Conservation (phyloP, 768 basidiomycete genomes). For the Rhizopogon vulgaris region DNA sequence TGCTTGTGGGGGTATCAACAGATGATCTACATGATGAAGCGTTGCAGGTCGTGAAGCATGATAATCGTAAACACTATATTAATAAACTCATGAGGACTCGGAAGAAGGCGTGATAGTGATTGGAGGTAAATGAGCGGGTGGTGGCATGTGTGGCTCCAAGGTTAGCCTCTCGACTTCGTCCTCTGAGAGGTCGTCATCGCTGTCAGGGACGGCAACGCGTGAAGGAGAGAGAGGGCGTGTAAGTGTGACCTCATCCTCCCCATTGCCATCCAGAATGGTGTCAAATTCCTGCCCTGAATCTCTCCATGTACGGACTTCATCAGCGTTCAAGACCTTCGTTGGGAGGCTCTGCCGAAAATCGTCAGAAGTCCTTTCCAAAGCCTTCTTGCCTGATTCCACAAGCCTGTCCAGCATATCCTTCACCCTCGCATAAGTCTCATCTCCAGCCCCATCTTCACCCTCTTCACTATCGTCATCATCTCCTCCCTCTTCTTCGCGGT, state of each 20-base stretch:
- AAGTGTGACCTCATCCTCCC: slow-evolving; percentile 17
- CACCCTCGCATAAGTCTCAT: slow-evolving; percentile 58
- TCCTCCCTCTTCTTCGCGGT: slow-evolving; percentile 35
- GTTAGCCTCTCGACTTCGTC: slow-evolving; percentile 25
- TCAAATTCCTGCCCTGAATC: slow-evolving; percentile 24
- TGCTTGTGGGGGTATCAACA: slow-evolving; percentile 21
- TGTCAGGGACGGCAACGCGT: slow-evolving; percentile 15
- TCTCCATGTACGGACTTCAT: slow-evolving; percentile 63
- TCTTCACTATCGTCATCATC: slow-evolving; percentile 42
- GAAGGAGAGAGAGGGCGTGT: slow-evolving; percentile 8
- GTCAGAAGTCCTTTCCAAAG: slow-evolving; percentile 51
- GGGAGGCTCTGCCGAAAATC: slow-evolving; percentile 46
- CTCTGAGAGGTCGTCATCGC: slow-evolving; percentile 8
- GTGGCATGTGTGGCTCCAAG: slow-evolving; percentile 10
- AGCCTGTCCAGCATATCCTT: slow-evolving; percentile 58
- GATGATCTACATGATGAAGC: slow-evolving; percentile 19
- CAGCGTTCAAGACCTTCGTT: slow-evolving; percentile 66
- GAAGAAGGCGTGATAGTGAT: slow-evolving; percentile 38
- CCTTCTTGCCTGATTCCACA: slow-evolving; percentile 49
- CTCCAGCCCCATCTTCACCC: slow-evolving; percentile 34
- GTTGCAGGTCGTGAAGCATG: slow-evolving; percentile 2
- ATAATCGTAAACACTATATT: slow-evolving; percentile 10
- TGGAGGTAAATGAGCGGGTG: slow-evolving; percentile 26
- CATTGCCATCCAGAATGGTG: slow-evolving; percentile 6
- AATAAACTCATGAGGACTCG: slow-evolving; percentile 7